These are phyloP conservation scores for Isoetes taiwanensis DNA, from an alignment of 75 land plant genomes.

Conservation along the genomic window DNA sequence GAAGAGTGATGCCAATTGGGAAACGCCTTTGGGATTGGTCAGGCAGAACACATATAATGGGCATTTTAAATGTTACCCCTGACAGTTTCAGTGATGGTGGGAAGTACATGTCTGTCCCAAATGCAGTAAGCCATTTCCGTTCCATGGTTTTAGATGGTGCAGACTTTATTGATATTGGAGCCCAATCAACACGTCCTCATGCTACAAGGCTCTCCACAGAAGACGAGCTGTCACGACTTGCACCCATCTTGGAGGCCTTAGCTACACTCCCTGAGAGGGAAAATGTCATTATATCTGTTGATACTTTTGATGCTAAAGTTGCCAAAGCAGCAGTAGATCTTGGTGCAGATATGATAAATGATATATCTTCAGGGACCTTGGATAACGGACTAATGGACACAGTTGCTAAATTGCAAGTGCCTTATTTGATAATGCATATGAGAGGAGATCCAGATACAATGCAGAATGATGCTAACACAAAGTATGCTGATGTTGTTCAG, in stretches of 20 bases:
- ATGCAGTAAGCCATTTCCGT: constrained; percentile 53
- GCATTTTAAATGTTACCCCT: constrained; percentile 80
- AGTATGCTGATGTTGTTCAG: constrained; percentile 47
- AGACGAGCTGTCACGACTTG: constrained; percentile 62
- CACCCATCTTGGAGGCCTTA: constrained; percentile 69
- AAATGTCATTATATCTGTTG: constrained; percentile 59
- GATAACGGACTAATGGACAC: constrained; percentile 54
- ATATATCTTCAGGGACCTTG: constrained; percentile 73
- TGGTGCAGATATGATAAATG: constrained; percentile 79
- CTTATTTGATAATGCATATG: constrained; percentile 92
- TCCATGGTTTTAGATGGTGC: constrained; percentile 62
- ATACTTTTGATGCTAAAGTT: constrained; percentile 80
- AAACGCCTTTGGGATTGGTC: constrained; percentile 62
- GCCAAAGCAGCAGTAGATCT: constrained; percentile 56
- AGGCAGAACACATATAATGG: constrained; percentile 67
- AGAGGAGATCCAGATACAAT: constrained; percentile 84
- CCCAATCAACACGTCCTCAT: constrained; percentile 80
- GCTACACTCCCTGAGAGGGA: constrained; percentile 42
- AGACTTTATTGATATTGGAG: constrained; percentile 90
- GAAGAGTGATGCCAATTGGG: constrained; percentile 60
- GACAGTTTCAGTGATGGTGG: constrained; percentile 99
- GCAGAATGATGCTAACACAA: constrained; percentile 55
- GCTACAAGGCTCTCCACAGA: constrained; percentile 49
- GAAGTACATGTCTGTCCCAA: constrained; percentile 40
- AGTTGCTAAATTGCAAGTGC: constrained; percentile 61